Conservation (phyloP, 208 protist genomes). For the Leishmania turanica region DNA sequence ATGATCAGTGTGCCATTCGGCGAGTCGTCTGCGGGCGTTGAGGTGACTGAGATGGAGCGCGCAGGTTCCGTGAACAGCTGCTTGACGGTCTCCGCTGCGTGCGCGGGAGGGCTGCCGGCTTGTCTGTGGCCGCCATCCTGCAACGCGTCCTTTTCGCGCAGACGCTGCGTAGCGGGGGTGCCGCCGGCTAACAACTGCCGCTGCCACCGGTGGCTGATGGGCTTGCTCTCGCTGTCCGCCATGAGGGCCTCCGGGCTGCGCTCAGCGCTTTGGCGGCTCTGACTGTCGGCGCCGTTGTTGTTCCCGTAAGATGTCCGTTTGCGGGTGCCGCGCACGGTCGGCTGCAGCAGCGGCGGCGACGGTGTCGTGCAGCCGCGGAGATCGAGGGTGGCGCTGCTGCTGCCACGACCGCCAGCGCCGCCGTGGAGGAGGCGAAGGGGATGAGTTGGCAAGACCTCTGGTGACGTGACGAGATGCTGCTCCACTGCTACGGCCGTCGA, state of each 20-base stretch:
- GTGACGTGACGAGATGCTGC: background rate
- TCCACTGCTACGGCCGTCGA: background rate
- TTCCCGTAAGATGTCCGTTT: background rate
- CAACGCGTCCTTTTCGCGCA: background rate
- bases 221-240: slow-evolving; percentile 35
- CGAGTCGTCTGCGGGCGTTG: background rate
- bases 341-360: slow-evolving; percentile 1
- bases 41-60: slow-evolving; percentile 6
- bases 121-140: background rate
- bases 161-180: slow-evolving; percentile 16
- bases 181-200: slow-evolving; percentile 7
- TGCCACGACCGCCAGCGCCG: background rate
- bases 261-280: background rate
- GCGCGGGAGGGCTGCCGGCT: background rate
- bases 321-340: background rate
- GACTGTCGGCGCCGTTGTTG: background rate
- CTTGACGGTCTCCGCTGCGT: slow-evolving; percentile 6
- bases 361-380: background rate
- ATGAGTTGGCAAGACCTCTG: background rate
- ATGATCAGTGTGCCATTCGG: slow-evolving; percentile 6
- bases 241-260: slow-evolving; percentile 33
- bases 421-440: background rate
- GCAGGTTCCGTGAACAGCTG: slow-evolving; percentile 1
- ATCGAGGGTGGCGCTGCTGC: slow-evolving; percentile 8
- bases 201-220: slow-evolving; percentile 29